Conservation (phyloP, 2,329 filamentous ascomycete species). For the Alternaria panax region DNA sequence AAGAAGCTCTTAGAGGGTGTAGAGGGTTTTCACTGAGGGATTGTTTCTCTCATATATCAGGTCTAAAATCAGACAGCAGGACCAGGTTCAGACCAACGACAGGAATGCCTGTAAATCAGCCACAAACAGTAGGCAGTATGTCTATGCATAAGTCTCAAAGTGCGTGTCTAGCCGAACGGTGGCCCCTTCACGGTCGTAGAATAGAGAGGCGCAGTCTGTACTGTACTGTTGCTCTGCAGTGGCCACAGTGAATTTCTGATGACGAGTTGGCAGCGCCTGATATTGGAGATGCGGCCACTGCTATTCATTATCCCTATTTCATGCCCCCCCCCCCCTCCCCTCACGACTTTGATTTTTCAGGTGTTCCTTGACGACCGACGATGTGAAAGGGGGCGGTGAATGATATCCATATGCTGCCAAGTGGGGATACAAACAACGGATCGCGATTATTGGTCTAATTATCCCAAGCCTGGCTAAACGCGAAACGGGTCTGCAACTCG, state of each 20-base stretch:
- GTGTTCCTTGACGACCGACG: neutral
- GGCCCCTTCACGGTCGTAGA: neutral
- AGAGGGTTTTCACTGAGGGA: neutral
- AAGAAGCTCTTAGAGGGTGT: neutral
- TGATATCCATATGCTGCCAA: neutral
- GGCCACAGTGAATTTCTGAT: neutral
- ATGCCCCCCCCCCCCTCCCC: neutral
- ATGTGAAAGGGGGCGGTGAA: neutral
- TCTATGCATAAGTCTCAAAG: neutral
- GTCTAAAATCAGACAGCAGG: neutral
- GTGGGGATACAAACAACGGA: neutral
- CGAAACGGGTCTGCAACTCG: neutral
- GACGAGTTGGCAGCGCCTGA: neutral
- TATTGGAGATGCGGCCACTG: neutral
- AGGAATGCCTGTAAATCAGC: neutral
- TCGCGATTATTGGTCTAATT: neutral
- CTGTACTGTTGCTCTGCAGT: neutral
- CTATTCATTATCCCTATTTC: neutral
- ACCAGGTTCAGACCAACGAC: neutral
- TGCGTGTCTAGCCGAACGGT: neutral
- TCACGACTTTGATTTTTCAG: neutral
- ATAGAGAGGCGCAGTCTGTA: slow-evolving; percentile 5
- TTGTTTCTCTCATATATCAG: neutral
- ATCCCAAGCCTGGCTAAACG: neutral
- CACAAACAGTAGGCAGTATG: neutral